Evolutionary conservation across 331 rosid genomes (phyloP).

Genomic region (Acacia concinna): DNA sequence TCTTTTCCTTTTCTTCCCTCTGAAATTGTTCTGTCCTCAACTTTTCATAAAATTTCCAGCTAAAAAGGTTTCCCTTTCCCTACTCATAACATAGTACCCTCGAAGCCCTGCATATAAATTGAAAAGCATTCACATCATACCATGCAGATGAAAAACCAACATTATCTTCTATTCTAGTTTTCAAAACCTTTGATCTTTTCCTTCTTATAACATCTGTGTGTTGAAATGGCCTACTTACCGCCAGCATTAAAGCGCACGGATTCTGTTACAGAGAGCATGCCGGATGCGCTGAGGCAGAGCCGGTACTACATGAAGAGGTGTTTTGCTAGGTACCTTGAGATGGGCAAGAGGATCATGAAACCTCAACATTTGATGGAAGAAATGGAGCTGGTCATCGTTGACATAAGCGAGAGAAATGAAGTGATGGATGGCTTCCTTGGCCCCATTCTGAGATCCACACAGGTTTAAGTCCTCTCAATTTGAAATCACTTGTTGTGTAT

Average conservation of each 20-base stretch:
- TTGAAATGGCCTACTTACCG: conserved; percentile 44
- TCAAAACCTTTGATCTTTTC: not conserved
- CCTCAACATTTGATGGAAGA: conserved; percentile 57
- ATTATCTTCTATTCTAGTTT: not conserved
- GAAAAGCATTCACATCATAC: not conserved
- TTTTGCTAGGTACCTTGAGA: conserved; percentile 61
- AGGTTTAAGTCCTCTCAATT: conserved; percentile 44
- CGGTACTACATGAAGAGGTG: conserved; percentile 67
- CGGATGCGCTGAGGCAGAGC: conserved; percentile 63
- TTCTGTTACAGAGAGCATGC: conserved; percentile 47
- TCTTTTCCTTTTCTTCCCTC: conserved; percentile 37
- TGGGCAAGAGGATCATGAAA: conserved; percentile 67
- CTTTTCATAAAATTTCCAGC: conserved; percentile 26
- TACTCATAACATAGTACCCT: not conserved
- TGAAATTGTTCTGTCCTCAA: conserved; percentile 49
- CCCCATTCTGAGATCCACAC: conserved; percentile 57
- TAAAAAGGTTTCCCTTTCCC: not conserved
- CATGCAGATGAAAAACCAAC: conserved; percentile 16
- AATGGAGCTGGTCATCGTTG: conserved; percentile 58
- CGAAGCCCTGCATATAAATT: conserved; percentile 40
- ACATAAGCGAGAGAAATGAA: conserved; percentile 48
- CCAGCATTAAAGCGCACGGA: conserved; percentile 41
- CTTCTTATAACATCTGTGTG: not conserved
- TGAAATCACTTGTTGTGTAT: not conserved
- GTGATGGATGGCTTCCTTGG: conserved; percentile 69